Percentiles rank a stretch among this genome's conserved stretches.
Conservation (phyloP, 2,329 filamentous ascomycete genomes). For the Aspergillus sp. region DNA sequence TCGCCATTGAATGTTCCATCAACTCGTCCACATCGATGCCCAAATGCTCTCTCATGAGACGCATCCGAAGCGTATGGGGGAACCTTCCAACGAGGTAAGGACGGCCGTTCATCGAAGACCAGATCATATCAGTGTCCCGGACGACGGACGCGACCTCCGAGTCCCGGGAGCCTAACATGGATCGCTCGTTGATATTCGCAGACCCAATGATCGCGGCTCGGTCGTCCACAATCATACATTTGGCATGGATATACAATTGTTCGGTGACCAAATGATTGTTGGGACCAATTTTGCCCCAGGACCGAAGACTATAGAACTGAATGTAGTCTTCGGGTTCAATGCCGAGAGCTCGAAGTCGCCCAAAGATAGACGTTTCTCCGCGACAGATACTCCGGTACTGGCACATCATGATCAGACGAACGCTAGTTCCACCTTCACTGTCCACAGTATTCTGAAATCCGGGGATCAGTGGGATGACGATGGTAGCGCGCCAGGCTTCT, state of each 20-base stretch:
- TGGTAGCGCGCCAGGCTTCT: constrained; percentile 86
- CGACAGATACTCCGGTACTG: constrained; percentile 96
- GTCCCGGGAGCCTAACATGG: constrained; percentile 87
- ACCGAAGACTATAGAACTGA: constrained; percentile 85
- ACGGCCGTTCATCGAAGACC: constrained; percentile 85
- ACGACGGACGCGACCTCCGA: constrained; percentile 90
- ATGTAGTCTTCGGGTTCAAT: constrained; percentile 96
- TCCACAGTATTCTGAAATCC: constrained; percentile 97
- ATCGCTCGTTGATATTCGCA: constrained; percentile 97
- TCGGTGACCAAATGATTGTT: constrained; percentile 85
- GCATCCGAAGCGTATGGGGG: constrained; percentile 86
- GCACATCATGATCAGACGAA: constrained; percentile 93
- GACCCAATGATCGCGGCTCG: constrained; percentile 91
- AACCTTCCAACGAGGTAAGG: constrained; percentile 90
- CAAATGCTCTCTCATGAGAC: constrained; percentile 93
- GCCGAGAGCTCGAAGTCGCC: constrained; percentile 70
- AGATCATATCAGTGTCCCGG: constrained; percentile 87
- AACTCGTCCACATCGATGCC: constrained; percentile 94
- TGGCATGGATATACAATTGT: constrained; percentile 97
- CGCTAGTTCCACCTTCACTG: constrained; percentile 88
- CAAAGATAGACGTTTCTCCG: constrained; percentile 89
- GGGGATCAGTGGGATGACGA: constrained; percentile 94
- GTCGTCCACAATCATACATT: constrained; percentile 94
- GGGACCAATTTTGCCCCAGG: constrained; percentile 87
- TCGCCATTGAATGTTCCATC: constrained; percentile 72